These are phyloP conservation scores for Triangularia verruculosa DNA, from an alignment of 2,329 filamentous ascomycete species.

Conservation along the genomic window DNA sequence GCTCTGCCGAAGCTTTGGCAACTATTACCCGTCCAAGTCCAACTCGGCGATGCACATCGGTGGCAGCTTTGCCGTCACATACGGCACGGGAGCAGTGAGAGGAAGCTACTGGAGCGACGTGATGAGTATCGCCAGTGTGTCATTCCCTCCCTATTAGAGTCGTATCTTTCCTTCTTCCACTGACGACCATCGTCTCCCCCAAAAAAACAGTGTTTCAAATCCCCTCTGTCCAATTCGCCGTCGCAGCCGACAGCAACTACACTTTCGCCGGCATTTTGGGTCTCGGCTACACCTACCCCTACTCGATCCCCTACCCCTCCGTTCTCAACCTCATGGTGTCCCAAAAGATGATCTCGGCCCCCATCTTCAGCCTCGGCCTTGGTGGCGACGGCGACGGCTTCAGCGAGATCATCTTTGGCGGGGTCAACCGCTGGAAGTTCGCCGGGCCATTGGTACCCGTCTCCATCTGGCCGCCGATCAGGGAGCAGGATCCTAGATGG, in stretches of 20 bases:
- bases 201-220: conserved; percentile 30
- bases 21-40: conserved; percentile 34
- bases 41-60: conserved; percentile 31
- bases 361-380: conserved; percentile 37
- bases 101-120: conserved; percentile 35
- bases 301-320: conserved; percentile 36
- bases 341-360: conserved; percentile 34
- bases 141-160: conserved; percentile 6
- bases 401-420: conserved; percentile 44
- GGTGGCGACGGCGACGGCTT: conserved; percentile 34
- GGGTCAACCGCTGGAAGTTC: conserved; percentile 45
- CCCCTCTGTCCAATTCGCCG: conserved; percentile 34
- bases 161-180: not conserved
- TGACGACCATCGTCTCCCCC: conserved; percentile 21
- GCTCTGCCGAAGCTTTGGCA: conserved; percentile 34
- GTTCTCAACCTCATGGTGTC: conserved; percentile 36
- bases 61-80: conserved; percentile 30
- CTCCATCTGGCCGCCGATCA: conserved; percentile 36
- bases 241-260: conserved; percentile 37
- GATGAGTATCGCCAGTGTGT: conserved; percentile 29
- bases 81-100: conserved; percentile 35
- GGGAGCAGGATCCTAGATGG: conserved; percentile 33
- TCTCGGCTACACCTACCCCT: conserved; percentile 36
- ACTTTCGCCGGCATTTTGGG: conserved; percentile 38
- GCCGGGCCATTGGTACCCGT: conserved; percentile 28